Evolutionary conservation across 2,329 filamentous ascomycete species (phyloP), one percentile per base, ranked within the genome.

Genomic region (Alternaria gaisen): DNA sequence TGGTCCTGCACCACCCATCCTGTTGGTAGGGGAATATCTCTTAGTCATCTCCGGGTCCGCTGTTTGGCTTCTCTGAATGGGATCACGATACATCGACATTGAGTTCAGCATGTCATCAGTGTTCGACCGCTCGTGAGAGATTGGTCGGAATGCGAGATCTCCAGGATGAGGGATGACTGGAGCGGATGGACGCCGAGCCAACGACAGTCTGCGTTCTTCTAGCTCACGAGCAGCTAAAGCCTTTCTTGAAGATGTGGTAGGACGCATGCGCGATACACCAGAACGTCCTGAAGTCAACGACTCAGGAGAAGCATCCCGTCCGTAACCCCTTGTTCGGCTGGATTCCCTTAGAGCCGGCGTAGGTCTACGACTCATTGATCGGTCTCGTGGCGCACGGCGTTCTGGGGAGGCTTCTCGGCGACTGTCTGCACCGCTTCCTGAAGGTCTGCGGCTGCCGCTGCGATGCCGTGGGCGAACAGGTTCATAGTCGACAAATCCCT

Each of bases 151-250:
- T 26, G 69, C 69, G 22, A 83, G 62, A 47, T 88, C 83, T 9
- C 83, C 84, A 0, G 94, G 94, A 66, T 93, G 89, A 5, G 92
- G 89, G 62, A 97, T 96, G 0, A 88, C 82, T 0, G 93, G 93
- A 3, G 90, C 92, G 24, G 91, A 91, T 4, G 93, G 91, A 51
- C 93, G 87, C 56, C 92, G 87, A 20, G 91, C 92, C 36, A 78
- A 68, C 14, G 94, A 97, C 73, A 91, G 88, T 59, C 94, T 89
- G 28, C 94, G 88, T 72, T 95, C 92, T 78, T 97, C 94, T 1
- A 98, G 86, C 78, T 97, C 94, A 48, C 91, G 89, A 8, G 93
- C 93, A 10, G 81, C 83, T 20, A 81, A 70, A 61, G 80, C 80
- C 66, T 81, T 83, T 60, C 79, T 79, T 54, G 75, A 78, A 59